Evolutionary conservation across 352 stramenopile genomes (phyloP).

Genomic region (Phytophthora meadii): DNA sequence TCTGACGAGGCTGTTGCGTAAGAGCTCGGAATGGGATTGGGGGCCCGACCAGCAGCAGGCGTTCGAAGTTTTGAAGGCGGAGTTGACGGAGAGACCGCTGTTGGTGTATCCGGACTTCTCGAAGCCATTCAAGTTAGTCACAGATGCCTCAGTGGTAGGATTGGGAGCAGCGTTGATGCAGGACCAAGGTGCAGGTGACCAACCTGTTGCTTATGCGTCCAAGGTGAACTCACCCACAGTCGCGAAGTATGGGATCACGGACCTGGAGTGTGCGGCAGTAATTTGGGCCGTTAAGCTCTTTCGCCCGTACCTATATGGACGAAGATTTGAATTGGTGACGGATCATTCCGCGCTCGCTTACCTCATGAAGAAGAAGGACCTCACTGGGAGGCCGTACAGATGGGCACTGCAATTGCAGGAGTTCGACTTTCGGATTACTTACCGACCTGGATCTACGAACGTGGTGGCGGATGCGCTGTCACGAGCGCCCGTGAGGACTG

Average conservation of each 20-base stretch:
- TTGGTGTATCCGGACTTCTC: conserved; percentile 36
- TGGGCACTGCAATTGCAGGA: conserved; percentile 14
- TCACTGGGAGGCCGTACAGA: not conserved
- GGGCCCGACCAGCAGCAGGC: conserved; percentile 17
- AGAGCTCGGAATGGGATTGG: conserved; percentile 27
- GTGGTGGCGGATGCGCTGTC: conserved; percentile 31
- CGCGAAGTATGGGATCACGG: conserved; percentile 29
- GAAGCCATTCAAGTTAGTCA: conserved; percentile 29
- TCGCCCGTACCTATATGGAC: not conserved
- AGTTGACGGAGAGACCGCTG: not conserved
- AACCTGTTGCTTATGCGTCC: conserved; percentile 23
- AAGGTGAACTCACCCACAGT: conserved; percentile 28
- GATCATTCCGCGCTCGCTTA: not conserved
- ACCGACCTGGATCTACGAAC: conserved; percentile 16
- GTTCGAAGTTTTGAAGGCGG: conserved; percentile 6
- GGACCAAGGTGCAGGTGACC: conserved; percentile 9
- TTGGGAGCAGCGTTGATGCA: conserved; percentile 36
- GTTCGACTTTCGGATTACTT: conserved; percentile 9
- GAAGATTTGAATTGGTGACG: conserved; percentile 7
- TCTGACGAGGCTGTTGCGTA: conserved; percentile 31
- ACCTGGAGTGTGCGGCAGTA: conserved; percentile 35
- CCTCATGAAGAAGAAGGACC: conserved; percentile 1
- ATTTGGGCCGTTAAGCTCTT: not conserved
- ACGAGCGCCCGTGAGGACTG: conserved; percentile 13
- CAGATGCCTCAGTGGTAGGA: conserved; percentile 28